Evolutionary conservation across 2,329 filamentous ascomycete genomes (phyloP), one percentile per base, ranked within the genome.

Genomic region (Sporothrix schenckii): DNA sequence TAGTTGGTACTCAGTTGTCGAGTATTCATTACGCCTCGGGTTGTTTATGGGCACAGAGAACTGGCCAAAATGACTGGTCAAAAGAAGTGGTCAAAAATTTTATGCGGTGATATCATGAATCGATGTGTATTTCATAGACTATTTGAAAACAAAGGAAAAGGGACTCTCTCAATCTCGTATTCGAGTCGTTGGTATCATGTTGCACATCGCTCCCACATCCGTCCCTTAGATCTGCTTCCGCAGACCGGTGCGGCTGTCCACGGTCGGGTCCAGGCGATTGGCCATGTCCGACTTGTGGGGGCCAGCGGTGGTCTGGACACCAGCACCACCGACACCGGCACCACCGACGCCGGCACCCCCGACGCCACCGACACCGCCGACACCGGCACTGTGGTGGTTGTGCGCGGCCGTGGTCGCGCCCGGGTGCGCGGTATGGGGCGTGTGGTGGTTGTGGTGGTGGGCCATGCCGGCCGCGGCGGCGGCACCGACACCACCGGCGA

Each of bases 221-320:
- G 34, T 34, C 34, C 34, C 49, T 41, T 60, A n/a, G 83, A 75
- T 88, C 80, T 67, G 60, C 70, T 70, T 72, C 54, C 68, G 68
- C 68, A 70, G 56, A 5, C 68, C 70, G 24, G 70, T 70, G 54
- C 41, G 63, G 11, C 83, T 85, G 77, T 89, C 87, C 58, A 88
- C 85, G 24, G 84, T 41, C n/a, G 81, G 80, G 70, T 82, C 81
- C 10, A 81, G 63, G 75, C 80, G 82, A 76, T 83, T 83, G 71
- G 79, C 10, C 68, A 81, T 16, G 70, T 81, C 77, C 44, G 76
- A 78, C 73, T 77, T 78, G 73, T 83, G 82, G 41, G 81, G 81
- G 3, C 81, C 81, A 9, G 79, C 79, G 7, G 80, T 82, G 72
- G 58, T 21, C 79, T 79, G 60, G 78, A 77, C 4, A 80, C 78